These are phyloP conservation scores for Xylaria sp. DNA, from an alignment of 2,329 filamentous ascomycete species.

Conservation along the genomic window DNA sequence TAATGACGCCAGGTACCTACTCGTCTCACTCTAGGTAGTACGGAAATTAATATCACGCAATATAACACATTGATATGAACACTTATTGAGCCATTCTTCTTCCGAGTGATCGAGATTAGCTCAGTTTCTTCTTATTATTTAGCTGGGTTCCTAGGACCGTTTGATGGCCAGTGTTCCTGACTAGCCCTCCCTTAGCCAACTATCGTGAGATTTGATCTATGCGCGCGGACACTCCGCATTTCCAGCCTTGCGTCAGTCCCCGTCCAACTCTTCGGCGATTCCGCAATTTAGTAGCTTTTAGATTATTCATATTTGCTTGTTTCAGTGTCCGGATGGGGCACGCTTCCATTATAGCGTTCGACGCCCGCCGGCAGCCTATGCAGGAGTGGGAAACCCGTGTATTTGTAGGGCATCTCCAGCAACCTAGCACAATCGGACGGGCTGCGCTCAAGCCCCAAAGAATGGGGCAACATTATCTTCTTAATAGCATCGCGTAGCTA, in stretches of 20 bases:
- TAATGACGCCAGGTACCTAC: constrained; percentile 17
- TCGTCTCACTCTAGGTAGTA: neutral
- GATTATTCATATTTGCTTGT: neutral
- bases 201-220: neutral
- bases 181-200: neutral
- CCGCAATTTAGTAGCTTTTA: neutral
- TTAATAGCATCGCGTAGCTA: neutral
- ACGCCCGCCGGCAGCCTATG: too few species aligned
- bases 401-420: too few species aligned
- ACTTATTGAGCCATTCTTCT: neutral
- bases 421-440: too few species aligned
- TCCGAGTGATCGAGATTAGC: neutral
- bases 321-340: neutral
- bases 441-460: neutral
- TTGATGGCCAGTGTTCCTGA: neutral
- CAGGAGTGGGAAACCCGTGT: too few species aligned
- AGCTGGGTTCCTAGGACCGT: neutral
- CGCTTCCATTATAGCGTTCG: too few species aligned
- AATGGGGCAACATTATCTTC: neutral
- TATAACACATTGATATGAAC: neutral
- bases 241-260: neutral
- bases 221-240: neutral
- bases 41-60: neutral
- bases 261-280: neutral
- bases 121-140: neutral